phyloP scores from a whole-genome alignment of 495 filamentous ascomycete species.

The Neurospora sp. region DNA sequence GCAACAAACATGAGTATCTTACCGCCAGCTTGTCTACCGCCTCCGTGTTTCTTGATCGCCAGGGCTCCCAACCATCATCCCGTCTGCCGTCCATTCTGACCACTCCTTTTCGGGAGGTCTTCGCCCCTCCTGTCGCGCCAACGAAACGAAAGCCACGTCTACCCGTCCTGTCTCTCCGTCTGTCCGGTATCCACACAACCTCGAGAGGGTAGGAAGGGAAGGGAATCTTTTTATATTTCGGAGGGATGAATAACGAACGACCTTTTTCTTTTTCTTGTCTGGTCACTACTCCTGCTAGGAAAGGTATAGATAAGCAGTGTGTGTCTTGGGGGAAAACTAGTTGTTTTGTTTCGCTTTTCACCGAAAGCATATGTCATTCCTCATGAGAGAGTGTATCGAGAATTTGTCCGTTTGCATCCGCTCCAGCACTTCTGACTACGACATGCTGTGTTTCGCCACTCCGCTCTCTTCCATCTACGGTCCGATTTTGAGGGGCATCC shows the following conservation, averaged over 20 bases:
- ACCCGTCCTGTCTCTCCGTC: background rate
- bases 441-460: background rate
- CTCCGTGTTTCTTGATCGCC: conserved; percentile 14
- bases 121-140: background rate
- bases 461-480: background rate
- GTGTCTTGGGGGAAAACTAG: conserved; percentile 6
- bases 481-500: background rate
- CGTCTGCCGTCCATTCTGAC: conserved; percentile 10
- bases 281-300: conserved; percentile 10
- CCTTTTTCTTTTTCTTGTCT: conserved; percentile 15
- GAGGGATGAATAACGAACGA: conserved; percentile 23
- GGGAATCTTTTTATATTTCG: conserved; percentile 8
- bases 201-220: conserved; percentile 3
- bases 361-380: background rate
- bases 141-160: background rate
- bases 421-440: background rate
- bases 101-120: conserved; percentile 5
- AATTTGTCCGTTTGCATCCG: background rate
- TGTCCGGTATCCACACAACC: background rate
- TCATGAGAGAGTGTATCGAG: background rate
- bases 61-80: conserved; percentile 7
- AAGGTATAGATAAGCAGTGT: conserved; percentile 23
- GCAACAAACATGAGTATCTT: conserved; percentile 6
- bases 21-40: conserved; percentile 15
- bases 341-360: conserved; percentile 10